These are phyloP conservation scores for Microsporum audouinii DNA, from an alignment of 2,329 filamentous ascomycete species.

Conservation along the genomic window DNA sequence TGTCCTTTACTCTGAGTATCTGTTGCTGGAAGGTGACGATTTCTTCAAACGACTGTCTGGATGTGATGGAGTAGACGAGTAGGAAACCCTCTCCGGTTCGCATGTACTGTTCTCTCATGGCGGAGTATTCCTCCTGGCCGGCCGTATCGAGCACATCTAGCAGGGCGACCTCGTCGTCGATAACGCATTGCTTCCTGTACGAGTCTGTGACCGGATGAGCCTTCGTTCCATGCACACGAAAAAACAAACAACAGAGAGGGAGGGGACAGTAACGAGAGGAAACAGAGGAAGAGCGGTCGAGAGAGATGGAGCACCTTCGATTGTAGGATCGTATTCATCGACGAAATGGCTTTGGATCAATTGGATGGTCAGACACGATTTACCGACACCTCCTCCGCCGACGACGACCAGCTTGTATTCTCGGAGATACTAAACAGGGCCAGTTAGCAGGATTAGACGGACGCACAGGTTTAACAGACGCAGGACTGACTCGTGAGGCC, in stretches of 20 bases:
- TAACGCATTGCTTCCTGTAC: conserved; percentile 98
- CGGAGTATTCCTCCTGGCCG: conserved; percentile 97
- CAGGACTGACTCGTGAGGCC: conserved; percentile 3
- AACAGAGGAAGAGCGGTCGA: background rate
- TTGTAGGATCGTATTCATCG: conserved; percentile 98
- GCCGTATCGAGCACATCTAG: conserved; percentile 97
- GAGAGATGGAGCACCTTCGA: conserved; percentile 56
- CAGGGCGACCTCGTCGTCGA: conserved; percentile 94
- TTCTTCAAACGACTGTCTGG: conserved; percentile 93
- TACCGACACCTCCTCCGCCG: conserved; percentile 94
- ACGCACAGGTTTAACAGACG: too few species aligned
- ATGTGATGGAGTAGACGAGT: conserved; percentile 96
- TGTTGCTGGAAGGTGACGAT: conserved; percentile 98
- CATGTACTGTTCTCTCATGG: conserved; percentile 99
- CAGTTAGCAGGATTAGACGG: background rate
- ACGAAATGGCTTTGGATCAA: conserved; percentile 94
- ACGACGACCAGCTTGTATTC: conserved; percentile 96
- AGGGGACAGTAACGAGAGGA: conserved; percentile 23
- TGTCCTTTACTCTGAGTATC: conserved; percentile 96
- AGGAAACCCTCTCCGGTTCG: conserved; percentile 95
- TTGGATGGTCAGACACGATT: conserved; percentile 98
- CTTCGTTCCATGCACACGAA: background rate
- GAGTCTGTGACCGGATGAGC: conserved; percentile 54
- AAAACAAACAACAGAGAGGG: background rate
- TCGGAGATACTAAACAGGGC: conserved; percentile 57